phyloP scores from a whole-genome alignment of 306 rosid genomes.

The Acmispon strigosus region DNA sequence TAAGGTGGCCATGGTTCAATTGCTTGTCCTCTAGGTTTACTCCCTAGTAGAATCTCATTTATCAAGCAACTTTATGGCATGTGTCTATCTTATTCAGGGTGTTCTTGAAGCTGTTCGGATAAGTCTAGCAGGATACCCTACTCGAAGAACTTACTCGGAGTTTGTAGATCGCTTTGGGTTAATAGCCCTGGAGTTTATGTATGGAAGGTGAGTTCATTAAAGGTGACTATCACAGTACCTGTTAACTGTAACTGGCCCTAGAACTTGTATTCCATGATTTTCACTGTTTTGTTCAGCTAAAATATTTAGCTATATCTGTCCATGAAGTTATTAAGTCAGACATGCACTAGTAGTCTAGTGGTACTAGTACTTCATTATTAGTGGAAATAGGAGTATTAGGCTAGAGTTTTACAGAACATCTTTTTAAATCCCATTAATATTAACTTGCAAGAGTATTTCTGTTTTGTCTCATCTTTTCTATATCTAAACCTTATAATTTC shows the following conservation, averaged over 20 bases:
- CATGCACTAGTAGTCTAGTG: neutral
- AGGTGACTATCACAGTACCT: neutral
- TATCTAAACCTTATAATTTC: neutral
- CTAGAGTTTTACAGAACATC: neutral
- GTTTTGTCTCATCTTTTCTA: neutral
- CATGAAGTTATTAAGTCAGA: neutral
- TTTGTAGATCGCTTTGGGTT: constrained; percentile 94
- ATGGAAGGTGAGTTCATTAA: constrained; percentile 59
- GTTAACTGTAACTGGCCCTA: neutral
- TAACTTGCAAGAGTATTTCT: neutral
- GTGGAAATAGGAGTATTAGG: neutral
- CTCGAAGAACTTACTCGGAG: constrained; percentile 80
- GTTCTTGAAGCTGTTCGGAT: constrained; percentile 98
- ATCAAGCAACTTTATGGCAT: neutral
- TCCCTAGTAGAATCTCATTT: neutral
- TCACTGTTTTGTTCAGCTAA: neutral
- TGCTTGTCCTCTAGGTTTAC: constrained; percentile 1
- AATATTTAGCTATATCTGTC: neutral
- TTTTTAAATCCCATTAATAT: too few species aligned
- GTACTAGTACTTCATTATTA: neutral
- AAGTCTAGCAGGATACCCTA: constrained; percentile 97
- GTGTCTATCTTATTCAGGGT: constrained; percentile 49
- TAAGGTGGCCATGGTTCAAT: neutral
- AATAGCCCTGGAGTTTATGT: constrained; percentile 60
- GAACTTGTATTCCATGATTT: neutral